These are phyloP conservation scores for Fomitopsis pulvina DNA, from an alignment of 768 basidiomycete genomes.

Conservation along the genomic window DNA sequence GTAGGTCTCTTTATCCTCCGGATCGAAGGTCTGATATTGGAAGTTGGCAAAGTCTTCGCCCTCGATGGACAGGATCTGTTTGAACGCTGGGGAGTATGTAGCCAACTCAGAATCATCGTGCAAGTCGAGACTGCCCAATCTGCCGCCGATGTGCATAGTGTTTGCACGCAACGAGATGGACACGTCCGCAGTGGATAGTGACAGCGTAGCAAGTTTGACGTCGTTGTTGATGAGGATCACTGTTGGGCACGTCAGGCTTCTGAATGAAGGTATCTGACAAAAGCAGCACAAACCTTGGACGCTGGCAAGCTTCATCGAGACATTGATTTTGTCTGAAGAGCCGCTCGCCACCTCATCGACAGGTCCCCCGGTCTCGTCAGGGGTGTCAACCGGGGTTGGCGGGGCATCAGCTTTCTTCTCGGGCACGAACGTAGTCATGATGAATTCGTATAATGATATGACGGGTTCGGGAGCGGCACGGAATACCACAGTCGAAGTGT, in stretches of 20 bases:
- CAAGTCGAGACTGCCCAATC: constrained; percentile 78
- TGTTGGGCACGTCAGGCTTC: constrained; percentile 22
- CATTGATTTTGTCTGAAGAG: constrained; percentile 53
- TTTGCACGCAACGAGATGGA: constrained; percentile 64
- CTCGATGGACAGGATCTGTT: constrained; percentile 86
- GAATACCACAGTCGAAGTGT: constrained; percentile 87
- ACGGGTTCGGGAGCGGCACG: constrained; percentile 87
- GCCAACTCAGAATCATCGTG: constrained; percentile 59
- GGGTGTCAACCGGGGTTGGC: not conserved
- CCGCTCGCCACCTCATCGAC: not conserved
- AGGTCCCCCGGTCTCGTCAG: not conserved
- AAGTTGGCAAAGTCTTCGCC: constrained; percentile 93
- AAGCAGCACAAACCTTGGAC: constrained; percentile 54
- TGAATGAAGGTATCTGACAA: not conserved
- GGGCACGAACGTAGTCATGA: constrained; percentile 94
- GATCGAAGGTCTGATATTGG: constrained; percentile 86
- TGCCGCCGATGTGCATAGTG: constrained; percentile 72
- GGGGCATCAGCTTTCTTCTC: constrained; percentile 7
- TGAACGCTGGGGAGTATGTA: constrained; percentile 59
- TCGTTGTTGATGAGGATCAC: constrained; percentile 74
- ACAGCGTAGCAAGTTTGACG: constrained; percentile 74
- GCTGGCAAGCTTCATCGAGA: constrained; percentile 77
- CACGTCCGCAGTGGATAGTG: constrained; percentile 86
- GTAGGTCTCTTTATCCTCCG: constrained; percentile 55
- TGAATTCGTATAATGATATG: constrained; percentile 87